Percentiles rank a stretch among this genome's conserved stretches.
phyloP scores from a whole-genome alignment of 129 eudicot genomes.

The Glebionis coronaria region DNA sequence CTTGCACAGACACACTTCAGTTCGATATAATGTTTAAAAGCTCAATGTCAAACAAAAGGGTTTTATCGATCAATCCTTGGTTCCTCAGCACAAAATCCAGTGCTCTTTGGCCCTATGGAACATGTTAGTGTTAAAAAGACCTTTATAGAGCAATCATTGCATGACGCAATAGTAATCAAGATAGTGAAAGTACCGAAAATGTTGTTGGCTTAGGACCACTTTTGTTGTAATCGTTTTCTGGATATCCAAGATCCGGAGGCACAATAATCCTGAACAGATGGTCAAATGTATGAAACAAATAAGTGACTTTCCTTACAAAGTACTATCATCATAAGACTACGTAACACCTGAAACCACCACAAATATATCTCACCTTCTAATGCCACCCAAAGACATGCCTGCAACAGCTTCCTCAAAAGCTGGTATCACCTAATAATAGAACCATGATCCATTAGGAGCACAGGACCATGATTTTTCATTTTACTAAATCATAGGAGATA shows the following conservation, averaged over 20 bases:
- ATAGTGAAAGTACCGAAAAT: slow-evolving; percentile 65
- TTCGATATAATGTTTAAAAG: slow-evolving; percentile 74
- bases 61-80: slow-evolving; percentile 95
- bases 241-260: slow-evolving; percentile 97
- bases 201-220: slow-evolving; percentile 97
- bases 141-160: not conserved
- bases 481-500: slow-evolving; percentile 4
- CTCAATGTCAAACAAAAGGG: slow-evolving; percentile 96
- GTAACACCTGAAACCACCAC: not conserved
- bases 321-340: not conserved
- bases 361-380: slow-evolving; percentile 60
- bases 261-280: slow-evolving; percentile 74
- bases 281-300: slow-evolving; percentile 4
- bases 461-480: too few relatives aligned
- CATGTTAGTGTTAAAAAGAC: not conserved
- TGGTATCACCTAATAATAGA: slow-evolving; percentile 70
- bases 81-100: slow-evolving; percentile 87
- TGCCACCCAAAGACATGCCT: slow-evolving; percentile 92
- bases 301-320: not conserved
- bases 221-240: slow-evolving; percentile 82
- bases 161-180: slow-evolving; percentile 1
- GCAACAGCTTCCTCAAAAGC: slow-evolving; percentile 98
- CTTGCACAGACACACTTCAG: slow-evolving; percentile 26
- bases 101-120: slow-evolving; percentile 93
- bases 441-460: not conserved